phyloP scores from a whole-genome alignment of 2,329 filamentous ascomycete genomes.

The Trichoderma brevicompactum region DNA sequence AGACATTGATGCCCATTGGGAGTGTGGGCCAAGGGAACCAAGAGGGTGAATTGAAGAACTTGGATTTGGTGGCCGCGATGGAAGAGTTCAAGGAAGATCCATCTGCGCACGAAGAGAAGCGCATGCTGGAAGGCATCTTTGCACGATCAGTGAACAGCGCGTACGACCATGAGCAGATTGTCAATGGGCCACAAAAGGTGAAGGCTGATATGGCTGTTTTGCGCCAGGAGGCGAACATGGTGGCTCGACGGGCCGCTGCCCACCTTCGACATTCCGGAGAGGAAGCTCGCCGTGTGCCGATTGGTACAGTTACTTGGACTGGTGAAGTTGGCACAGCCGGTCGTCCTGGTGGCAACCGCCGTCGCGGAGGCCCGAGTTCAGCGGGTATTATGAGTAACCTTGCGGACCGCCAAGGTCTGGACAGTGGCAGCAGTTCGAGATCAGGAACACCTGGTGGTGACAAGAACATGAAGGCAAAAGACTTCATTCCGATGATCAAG shows the following conservation, averaged over 20 bases:
- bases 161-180: slow-evolving; percentile 89
- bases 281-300: slow-evolving; percentile 71
- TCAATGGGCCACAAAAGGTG: slow-evolving; percentile 73
- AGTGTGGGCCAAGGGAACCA: slow-evolving; percentile 38
- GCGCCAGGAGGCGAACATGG: slow-evolving; percentile 77
- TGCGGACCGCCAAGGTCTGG: slow-evolving; percentile 59
- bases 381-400: slow-evolving; percentile 61
- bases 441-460: slow-evolving; percentile 49
- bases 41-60: slow-evolving; percentile 53
- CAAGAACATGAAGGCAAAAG: slow-evolving; percentile 55
- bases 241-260: slow-evolving; percentile 77
- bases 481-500: slow-evolving; percentile 74
- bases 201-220: slow-evolving; percentile 78
- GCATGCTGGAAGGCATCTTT: slow-evolving; percentile 88
- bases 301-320: slow-evolving; percentile 93
- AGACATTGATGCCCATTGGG: slow-evolving; percentile 28
- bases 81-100: slow-evolving; percentile 65
- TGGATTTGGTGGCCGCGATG: slow-evolving; percentile 65
- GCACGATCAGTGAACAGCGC: slow-evolving; percentile 87
- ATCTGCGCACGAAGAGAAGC: slow-evolving; percentile 65
- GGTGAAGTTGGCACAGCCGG: slow-evolving; percentile 80
- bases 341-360: slow-evolving; percentile 62
- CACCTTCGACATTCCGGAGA: slow-evolving; percentile 75
- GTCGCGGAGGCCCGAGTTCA: slow-evolving; percentile 58
- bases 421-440: slow-evolving; percentile 52